Conservation (phyloP, 805 yeast species). For the Kazachstania viticola region DNA sequence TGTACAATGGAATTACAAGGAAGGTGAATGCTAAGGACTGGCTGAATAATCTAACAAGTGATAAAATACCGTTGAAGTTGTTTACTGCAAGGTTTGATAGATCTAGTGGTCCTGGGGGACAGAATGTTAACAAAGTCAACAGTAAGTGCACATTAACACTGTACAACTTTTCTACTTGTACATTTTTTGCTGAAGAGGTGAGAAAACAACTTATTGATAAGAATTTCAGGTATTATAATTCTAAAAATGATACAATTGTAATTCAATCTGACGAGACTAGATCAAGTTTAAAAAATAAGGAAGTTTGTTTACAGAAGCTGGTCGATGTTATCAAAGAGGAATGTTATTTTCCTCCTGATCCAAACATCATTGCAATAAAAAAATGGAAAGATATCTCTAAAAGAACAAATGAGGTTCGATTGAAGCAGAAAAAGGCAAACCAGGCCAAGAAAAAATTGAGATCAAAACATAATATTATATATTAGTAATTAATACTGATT, state of each 20-base stretch:
- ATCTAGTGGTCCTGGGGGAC: conserved; percentile 83
- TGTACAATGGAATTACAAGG: no score
- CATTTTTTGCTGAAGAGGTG: conserved; percentile 52
- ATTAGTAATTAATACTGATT: neutral
- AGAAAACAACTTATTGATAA: conserved; percentile 28
- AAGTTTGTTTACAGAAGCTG: conserved; percentile 50
- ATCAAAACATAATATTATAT: conserved; percentile 2
- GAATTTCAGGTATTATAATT: conserved; percentile 43
- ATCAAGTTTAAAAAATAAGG: conserved; percentile 44
- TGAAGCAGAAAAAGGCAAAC: conserved; percentile 27
- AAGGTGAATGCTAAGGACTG: no score
- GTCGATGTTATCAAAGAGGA: conserved; percentile 37
- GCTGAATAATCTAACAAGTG: conserved; percentile 35
- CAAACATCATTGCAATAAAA: conserved; percentile 32
- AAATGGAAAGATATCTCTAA: conserved; percentile 38
- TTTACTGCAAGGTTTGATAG: conserved; percentile 27
- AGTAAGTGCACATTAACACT: conserved; percentile 49
- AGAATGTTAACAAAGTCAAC: conserved; percentile 65
- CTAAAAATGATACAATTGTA: conserved; percentile 39
- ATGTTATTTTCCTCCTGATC: conserved; percentile 38
- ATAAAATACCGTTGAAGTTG: conserved; percentile 14
- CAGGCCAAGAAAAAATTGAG: conserved; percentile 31
- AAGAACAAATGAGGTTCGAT: conserved; percentile 26
- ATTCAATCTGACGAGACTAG: conserved; percentile 52
- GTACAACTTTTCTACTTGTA: conserved; percentile 33